Conservation (phyloP, 1,284 basidiomycete species). For the Pyrrhoderma lamaoense region DNA sequence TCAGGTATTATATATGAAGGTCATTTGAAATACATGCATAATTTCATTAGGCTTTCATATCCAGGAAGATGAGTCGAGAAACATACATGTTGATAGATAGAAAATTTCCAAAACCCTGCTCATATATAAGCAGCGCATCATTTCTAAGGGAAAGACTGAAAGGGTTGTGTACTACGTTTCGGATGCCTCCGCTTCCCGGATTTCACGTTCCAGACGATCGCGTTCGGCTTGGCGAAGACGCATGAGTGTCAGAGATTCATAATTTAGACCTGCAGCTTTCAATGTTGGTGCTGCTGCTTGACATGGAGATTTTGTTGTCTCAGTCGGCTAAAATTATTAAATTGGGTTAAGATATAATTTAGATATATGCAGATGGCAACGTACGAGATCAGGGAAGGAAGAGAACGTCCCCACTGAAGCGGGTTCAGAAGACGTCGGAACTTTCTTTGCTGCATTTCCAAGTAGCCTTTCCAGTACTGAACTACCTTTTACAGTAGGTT, state of each 20-base stretch:
- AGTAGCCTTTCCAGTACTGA: background rate
- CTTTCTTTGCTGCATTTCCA: constrained; percentile 14
- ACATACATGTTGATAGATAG: too few relatives aligned
- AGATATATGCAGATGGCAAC: constrained; percentile 28
- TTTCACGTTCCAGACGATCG: constrained; percentile 65
- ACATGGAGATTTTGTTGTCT: constrained; percentile 20
- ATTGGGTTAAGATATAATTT: background rate
- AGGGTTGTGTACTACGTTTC: background rate
- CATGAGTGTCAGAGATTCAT: constrained; percentile 76
- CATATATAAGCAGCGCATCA: too few relatives aligned
- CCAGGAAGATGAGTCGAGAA: too few relatives aligned
- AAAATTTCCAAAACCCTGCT: too few relatives aligned
- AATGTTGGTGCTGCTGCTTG: constrained; percentile 25
- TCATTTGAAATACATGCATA: too few relatives aligned
- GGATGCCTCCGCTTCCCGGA: constrained; percentile 46
- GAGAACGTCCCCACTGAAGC: constrained; percentile 30
- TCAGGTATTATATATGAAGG: too few relatives aligned
- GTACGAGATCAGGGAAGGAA: constrained; percentile 32
- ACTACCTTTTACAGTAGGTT: background rate
- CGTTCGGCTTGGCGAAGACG: constrained; percentile 75
- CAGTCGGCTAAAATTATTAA: constrained; percentile 19
- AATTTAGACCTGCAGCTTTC: constrained; percentile 48
- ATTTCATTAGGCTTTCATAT: too few relatives aligned
- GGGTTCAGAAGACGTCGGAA: constrained; percentile 18
- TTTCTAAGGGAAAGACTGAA: too few relatives aligned